phyloP scores from a whole-genome alignment of 2,329 filamentous ascomycete species.

The Beauveria bassiana region DNA sequence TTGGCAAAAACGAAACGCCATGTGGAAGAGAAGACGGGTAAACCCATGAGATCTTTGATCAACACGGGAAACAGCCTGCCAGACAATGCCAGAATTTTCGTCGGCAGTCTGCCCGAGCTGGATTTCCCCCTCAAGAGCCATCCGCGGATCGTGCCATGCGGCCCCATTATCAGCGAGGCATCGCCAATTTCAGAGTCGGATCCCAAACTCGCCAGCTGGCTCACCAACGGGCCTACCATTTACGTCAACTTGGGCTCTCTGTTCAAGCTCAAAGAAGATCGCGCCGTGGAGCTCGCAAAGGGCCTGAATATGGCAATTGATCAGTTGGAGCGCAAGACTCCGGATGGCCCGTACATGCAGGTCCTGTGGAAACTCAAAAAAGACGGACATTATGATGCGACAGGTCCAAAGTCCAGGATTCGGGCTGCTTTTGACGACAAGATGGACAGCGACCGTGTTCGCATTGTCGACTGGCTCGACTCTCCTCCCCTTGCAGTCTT shows the following conservation, averaged over 20 bases:
- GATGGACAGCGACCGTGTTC: slow-evolving; percentile 23
- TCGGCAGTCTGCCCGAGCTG: slow-evolving; percentile 22
- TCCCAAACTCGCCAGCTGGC: slow-evolving; percentile 34
- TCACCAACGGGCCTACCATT: slow-evolving; percentile 33
- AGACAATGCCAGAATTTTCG: slow-evolving; percentile 18
- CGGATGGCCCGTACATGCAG: slow-evolving; percentile 14
- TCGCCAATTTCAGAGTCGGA: slow-evolving; percentile 28
- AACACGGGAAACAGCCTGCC: slow-evolving; percentile 17
- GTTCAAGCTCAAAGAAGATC: slow-evolving; percentile 21
- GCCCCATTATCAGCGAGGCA: slow-evolving; percentile 35
- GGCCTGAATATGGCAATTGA: slow-evolving; percentile 30
- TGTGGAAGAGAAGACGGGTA: slow-evolving; percentile 12
- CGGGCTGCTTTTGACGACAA: slow-evolving; percentile 18
- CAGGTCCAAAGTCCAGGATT: slow-evolving; percentile 11
- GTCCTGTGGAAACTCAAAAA: slow-evolving; percentile 29
- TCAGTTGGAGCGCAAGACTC: slow-evolving; percentile 8
- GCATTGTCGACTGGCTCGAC: slow-evolving; percentile 32
- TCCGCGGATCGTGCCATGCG: slow-evolving; percentile 33
- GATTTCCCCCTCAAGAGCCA: slow-evolving; percentile 35
- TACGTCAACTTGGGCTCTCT: slow-evolving; percentile 42
- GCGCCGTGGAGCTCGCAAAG: slow-evolving; percentile 30
- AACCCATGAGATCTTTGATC: slow-evolving; percentile 16
- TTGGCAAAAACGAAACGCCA: slow-evolving; percentile 11
- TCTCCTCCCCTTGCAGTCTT: slow-evolving; percentile 31
- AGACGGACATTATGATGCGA: slow-evolving; percentile 12